Evolutionary conservation across 768 basidiomycete species (phyloP), one percentile per base, ranked within the genome.

Genomic region (Erythrobasidium yunnanense): DNA sequence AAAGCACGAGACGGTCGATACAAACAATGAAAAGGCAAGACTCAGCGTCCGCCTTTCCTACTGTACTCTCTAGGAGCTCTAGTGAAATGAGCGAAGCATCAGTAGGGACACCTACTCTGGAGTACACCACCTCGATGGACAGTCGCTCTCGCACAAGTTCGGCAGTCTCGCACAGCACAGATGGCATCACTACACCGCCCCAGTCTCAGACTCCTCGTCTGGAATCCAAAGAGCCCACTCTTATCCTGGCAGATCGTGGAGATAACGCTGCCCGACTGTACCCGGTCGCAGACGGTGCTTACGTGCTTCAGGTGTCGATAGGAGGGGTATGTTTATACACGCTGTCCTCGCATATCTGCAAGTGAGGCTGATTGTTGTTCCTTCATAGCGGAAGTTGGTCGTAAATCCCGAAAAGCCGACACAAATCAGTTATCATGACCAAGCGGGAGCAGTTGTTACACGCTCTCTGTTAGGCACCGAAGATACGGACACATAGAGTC

Each of bases 271-370:
- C 60, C 29, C 49, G 22, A 38, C 22, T 63, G 17, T 29, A 34
- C 15, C 60, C 60, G 2, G 52, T 49, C 25, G 27, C 49, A 20
- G 60, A 63, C 20, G 60, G 60, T 4, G 8, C 60, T 2, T 63
- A 63, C 33, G 29, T 63, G 6, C 29, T 63, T 18, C 45, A 63
- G 29, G 60, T 63, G 2, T 63, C 60, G 3, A 63, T 63, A 49
- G 60, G 60, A 30, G 60, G 60, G 22, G 32, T 42, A n/a, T 11
- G 38, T 42, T n/a, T n/a, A 11, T n/a, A 11, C 38, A 42, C 11
- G 11, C 11, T n/a, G 11, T n/a, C 11, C 38, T 42, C 11, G 38
- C 38, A 42, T 42, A n/a, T 42, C n/a, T 42, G 38, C 38, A 11
- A 42, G n/a, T 42, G 38, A 11, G n/a, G 11, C 38, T 42, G 38